These are phyloP conservation scores for Didymella glomerata DNA, from an alignment of 2,329 filamentous ascomycete genomes.

Conservation along the genomic window DNA sequence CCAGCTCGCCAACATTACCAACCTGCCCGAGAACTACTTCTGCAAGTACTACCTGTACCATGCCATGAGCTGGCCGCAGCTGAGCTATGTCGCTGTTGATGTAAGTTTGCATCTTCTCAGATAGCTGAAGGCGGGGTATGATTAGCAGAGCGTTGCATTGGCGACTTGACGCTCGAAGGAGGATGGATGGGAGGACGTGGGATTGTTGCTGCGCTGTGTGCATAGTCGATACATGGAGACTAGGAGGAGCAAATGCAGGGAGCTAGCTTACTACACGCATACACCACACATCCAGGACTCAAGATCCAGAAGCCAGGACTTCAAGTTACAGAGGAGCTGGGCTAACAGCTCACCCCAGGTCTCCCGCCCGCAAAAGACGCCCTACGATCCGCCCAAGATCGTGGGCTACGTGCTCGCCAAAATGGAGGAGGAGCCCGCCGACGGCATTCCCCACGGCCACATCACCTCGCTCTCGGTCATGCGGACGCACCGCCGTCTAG, in stretches of 20 bases:
- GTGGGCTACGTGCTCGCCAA: conserved; percentile 99
- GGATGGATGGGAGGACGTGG: background rate
- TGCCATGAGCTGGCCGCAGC: conserved; percentile 95
- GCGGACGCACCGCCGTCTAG: conserved; percentile 89
- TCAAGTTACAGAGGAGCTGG: no score
- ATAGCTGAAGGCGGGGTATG: background rate
- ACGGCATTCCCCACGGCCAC: conserved; percentile 92
- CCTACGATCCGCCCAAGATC: conserved; percentile 93
- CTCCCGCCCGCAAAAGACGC: conserved; percentile 76
- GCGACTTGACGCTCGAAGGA: background rate
- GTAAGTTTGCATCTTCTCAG: conserved; percentile 47
- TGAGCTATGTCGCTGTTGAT: conserved; percentile 96
- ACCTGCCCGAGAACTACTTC: conserved; percentile 99
- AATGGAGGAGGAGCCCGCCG: conserved; percentile 97
- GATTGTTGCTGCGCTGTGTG: background rate
- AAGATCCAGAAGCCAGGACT: no score
- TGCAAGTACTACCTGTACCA: conserved; percentile 99
- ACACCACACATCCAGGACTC: no score
- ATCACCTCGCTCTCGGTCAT: conserved; percentile 96
- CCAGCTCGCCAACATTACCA: conserved; percentile 98
- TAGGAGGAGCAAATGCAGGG: background rate
- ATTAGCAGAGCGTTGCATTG: background rate
- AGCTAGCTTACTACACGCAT: background rate
- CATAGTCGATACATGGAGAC: background rate
- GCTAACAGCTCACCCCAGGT: conserved; percentile 55